These are phyloP conservation scores for Heliamphora exappendiculata DNA, from an alignment of 148 eudicot species.

Conservation along the genomic window DNA sequence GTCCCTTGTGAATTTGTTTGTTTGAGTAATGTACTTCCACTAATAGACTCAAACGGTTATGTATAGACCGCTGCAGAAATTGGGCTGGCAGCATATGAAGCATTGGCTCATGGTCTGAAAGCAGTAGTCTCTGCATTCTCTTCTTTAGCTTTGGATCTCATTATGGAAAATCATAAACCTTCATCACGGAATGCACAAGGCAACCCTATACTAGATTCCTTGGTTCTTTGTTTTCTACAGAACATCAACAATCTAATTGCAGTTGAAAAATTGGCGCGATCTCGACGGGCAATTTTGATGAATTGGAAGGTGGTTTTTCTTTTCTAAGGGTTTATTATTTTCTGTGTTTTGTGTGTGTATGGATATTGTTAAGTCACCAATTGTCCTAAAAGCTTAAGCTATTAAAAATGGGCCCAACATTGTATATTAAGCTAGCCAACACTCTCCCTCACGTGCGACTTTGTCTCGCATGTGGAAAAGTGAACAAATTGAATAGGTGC, in stretches of 20 bases:
- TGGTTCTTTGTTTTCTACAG: conserved; percentile 51
- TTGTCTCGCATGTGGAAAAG: no score
- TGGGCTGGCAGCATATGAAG: conserved; percentile 73
- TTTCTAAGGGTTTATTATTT: conserved; percentile 1
- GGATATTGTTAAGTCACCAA: no score
- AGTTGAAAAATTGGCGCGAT: conserved; percentile 52
- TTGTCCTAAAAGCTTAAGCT: no score
- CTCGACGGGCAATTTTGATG: conserved; percentile 71
- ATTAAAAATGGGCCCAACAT: no score
- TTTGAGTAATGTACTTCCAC: conserved; percentile 8
- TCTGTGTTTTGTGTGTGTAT: background rate
- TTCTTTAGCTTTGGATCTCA: conserved; percentile 33
- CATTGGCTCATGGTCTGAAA: conserved; percentile 52
- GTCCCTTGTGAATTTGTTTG: background rate
- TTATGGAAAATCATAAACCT: conserved; percentile 27
- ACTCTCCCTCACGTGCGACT: no score
- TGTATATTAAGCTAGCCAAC: no score
- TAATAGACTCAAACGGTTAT: conserved; percentile 17
- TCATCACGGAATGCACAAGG: conserved; percentile 17
- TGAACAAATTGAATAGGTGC: no score
- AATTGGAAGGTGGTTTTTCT: conserved; percentile 63
- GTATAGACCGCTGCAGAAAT: conserved; percentile 66
- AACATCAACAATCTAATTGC: conserved; percentile 57
- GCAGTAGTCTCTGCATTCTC: conserved; percentile 41
- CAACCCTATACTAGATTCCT: conserved; percentile 48